Evolutionary conservation across 768 basidiomycete genomes (phyloP).

Genomic region (Suillus bovinus): DNA sequence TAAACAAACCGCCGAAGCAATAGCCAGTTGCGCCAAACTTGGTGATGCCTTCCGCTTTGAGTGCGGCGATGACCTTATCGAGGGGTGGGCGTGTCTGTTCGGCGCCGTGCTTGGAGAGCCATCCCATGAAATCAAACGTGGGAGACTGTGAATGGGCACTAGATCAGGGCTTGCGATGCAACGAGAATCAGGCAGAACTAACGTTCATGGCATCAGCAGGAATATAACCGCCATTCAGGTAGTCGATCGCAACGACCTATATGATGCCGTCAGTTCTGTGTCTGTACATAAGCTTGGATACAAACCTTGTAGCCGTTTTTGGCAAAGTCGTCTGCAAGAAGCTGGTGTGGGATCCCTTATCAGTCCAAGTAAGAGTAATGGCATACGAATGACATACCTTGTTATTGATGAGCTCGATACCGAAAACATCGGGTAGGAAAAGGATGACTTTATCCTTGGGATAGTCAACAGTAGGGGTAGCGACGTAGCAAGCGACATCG

Average conservation of each 20-base stretch:
- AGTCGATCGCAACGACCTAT: slow-evolving; percentile 35
- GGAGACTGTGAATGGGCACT: slow-evolving; percentile 12
- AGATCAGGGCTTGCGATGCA: background rate
- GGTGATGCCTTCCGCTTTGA: slow-evolving; percentile 61
- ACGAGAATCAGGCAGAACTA: background rate
- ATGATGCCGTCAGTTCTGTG: background rate
- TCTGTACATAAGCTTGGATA: too few relatives aligned
- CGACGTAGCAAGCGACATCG: slow-evolving; percentile 53
- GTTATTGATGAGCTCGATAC: slow-evolving; percentile 46
- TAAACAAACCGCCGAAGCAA: slow-evolving; percentile 61
- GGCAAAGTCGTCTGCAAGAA: slow-evolving; percentile 39
- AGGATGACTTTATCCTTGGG: slow-evolving; percentile 58
- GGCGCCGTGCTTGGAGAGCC: slow-evolving; percentile 45
- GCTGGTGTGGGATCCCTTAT: slow-evolving; percentile 15
- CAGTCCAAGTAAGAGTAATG: background rate
- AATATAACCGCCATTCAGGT: slow-evolving; percentile 37
- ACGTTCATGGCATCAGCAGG: slow-evolving; percentile 23
- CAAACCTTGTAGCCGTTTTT: slow-evolving; percentile 39
- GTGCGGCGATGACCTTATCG: slow-evolving; percentile 55
- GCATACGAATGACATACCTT: slow-evolving; percentile 32
- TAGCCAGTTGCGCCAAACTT: slow-evolving; percentile 63
- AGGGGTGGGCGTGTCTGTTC: slow-evolving; percentile 46
- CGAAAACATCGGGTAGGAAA: slow-evolving; percentile 55
- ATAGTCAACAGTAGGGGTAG: slow-evolving; percentile 50
- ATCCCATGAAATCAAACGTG: slow-evolving; percentile 41